Conservation (phyloP, 2,329 filamentous ascomycete species). For the Acrocalymma vagum region DNA sequence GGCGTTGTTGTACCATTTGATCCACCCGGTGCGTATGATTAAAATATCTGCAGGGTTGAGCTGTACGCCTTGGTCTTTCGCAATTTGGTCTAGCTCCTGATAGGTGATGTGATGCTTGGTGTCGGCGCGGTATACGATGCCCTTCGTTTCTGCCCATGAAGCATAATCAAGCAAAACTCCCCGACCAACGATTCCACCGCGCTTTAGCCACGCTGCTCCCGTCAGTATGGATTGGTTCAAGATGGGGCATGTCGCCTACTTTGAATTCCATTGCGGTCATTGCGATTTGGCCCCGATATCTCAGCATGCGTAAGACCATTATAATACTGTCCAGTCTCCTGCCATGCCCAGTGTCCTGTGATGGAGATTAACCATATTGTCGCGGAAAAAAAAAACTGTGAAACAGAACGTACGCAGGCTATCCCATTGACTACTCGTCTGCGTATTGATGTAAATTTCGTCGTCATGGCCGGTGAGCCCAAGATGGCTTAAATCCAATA, state of each 20-base stretch:
- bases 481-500: slow-evolving; percentile 17
- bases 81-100: slow-evolving; percentile 15
- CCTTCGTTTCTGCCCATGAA: slow-evolving; percentile 6
- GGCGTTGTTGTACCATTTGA: neutral
- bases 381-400: slow-evolving; percentile 12
- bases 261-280: slow-evolving; percentile 19
- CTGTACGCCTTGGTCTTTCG: slow-evolving; percentile 11
- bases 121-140: slow-evolving; percentile 29
- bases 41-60: slow-evolving; percentile 17
- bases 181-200: slow-evolving; percentile 3
- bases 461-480: slow-evolving; percentile 17
- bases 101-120: slow-evolving; percentile 24
- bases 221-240: too few species aligned
- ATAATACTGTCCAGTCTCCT: neutral
- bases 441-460: slow-evolving; percentile 29
- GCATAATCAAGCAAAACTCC: slow-evolving; percentile 3
- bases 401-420: slow-evolving; percentile 10
- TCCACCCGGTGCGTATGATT: slow-evolving; percentile 13
- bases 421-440: slow-evolving; percentile 15
- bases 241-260: too few species aligned
- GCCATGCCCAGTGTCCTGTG: slow-evolving; percentile 11
- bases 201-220: slow-evolving; percentile 29
- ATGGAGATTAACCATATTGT: too few species aligned
- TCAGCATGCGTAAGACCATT: slow-evolving; percentile 20
- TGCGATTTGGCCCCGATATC: slow-evolving; percentile 25